Conservation (phyloP, 116 monocot species). For the Zostera marina region DNA sequence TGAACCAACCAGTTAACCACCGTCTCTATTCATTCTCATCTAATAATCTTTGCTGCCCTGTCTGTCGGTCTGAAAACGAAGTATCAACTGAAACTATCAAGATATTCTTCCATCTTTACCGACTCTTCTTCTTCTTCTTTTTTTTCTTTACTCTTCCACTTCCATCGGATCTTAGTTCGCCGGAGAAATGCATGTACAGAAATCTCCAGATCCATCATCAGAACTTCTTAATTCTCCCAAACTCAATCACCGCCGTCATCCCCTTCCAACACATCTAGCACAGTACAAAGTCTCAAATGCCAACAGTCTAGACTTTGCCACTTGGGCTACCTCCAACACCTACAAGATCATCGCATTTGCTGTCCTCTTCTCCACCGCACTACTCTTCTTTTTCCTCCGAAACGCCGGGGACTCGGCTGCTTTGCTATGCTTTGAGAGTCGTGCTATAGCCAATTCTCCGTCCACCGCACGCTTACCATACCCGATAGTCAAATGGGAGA, state of each 20-base stretch:
- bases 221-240: not conserved
- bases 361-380: conserved; percentile 32
- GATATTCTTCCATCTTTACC: too few relatives aligned
- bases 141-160: too few relatives aligned
- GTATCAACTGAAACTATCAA: too few relatives aligned
- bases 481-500: conserved; percentile 39
- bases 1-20: too few relatives aligned
- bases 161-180: too few relatives aligned
- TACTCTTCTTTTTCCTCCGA: conserved; percentile 49
- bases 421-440: conserved; percentile 43
- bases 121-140: too few relatives aligned
- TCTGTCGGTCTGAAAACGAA: too few relatives aligned
- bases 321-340: conserved; percentile 47
- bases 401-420: conserved; percentile 40
- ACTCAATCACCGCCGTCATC: not conserved
- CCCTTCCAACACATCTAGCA: not conserved
- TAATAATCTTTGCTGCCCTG: too few relatives aligned
- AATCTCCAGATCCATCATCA: not conserved
- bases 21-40: too few relatives aligned
- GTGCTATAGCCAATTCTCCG: conserved; percentile 25
- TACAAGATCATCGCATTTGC: conserved; percentile 27
- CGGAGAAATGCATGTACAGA: too few relatives aligned
- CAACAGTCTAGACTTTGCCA: conserved; percentile 36
- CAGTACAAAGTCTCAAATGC: conserved; percentile 1
- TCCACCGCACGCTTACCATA: conserved; percentile 30